A percentile compares a stretch with the other conserved stretches of the same genome.
Conservation (phyloP, 202 grass and related monocot genomes). For the Alloteropsis angusta region DNA sequence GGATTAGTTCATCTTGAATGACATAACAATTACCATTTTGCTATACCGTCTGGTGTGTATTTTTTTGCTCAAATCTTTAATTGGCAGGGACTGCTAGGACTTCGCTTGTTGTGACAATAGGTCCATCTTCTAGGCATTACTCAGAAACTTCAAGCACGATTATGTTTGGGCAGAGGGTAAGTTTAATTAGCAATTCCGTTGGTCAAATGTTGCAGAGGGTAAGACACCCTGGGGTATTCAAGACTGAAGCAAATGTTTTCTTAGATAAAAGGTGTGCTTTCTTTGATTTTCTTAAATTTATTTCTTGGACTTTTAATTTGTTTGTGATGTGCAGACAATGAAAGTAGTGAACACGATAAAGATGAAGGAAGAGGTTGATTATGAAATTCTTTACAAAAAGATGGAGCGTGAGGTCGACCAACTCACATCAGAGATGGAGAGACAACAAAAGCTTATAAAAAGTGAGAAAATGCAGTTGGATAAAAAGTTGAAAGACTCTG, state of each 20-base stretch:
- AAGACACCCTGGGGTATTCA: background rate
- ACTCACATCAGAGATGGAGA: slow-evolving; percentile 91
- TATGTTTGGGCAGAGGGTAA: slow-evolving; percentile 92
- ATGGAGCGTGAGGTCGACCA: slow-evolving; percentile 74
- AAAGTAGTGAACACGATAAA: slow-evolving; percentile 85
- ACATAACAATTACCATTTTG: background rate
- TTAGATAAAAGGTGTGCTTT: background rate
- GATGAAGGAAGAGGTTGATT: slow-evolving; percentile 93
- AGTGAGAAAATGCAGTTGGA: slow-evolving; percentile 61
- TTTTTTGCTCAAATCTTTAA: slow-evolving; percentile 24
- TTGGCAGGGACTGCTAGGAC: slow-evolving; percentile 83
- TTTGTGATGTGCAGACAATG: slow-evolving; percentile 65
- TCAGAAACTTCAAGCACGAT: slow-evolving; percentile 97
- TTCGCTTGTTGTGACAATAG: slow-evolving; percentile 90
- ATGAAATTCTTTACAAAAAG: slow-evolving; percentile 74
- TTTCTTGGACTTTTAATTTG: slow-evolving; percentile 4
- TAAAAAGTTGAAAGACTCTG: slow-evolving; percentile 52
- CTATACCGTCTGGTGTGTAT: background rate
- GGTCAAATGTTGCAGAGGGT: background rate
- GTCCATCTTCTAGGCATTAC: slow-evolving; percentile 77
- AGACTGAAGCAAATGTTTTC: background rate
- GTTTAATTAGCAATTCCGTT: slow-evolving; percentile 20
- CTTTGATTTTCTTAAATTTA: slow-evolving; percentile 8
- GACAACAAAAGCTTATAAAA: slow-evolving; percentile 64
- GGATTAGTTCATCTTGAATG: background rate